phyloP scores from a whole-genome alignment of 2,329 filamentous ascomycete species.

The Dryadomyces sulphureus region DNA sequence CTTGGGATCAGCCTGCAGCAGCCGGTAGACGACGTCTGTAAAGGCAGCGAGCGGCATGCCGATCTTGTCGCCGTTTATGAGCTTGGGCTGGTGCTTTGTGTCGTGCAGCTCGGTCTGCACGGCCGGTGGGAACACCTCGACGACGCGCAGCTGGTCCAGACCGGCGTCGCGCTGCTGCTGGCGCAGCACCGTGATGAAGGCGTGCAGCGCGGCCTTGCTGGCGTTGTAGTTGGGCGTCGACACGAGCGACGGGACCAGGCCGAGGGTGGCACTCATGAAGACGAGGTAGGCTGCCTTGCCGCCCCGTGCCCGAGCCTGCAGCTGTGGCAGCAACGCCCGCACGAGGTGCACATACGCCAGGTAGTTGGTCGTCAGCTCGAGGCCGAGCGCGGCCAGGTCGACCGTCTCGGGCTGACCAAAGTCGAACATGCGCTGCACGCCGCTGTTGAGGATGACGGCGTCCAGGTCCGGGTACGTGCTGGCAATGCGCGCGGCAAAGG shows the following conservation, averaged over 20 bases:
- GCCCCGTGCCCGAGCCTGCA: slow-evolving; percentile 13
- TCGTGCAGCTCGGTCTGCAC: slow-evolving; percentile 30
- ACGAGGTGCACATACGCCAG: slow-evolving; percentile 26
- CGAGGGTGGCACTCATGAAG: slow-evolving; percentile 17
- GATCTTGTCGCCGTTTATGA: slow-evolving; percentile 23
- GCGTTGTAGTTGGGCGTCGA: slow-evolving; percentile 29
- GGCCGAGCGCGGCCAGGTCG: slow-evolving; percentile 19
- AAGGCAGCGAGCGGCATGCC: slow-evolving; percentile 34
- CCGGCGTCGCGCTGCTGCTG: slow-evolving; percentile 25
- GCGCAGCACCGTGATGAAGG: slow-evolving; percentile 27
- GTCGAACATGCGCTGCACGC: slow-evolving; percentile 28
- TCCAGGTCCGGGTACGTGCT: slow-evolving; percentile 30
- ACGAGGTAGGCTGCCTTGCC: slow-evolving; percentile 11
- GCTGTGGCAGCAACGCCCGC: slow-evolving; percentile 28
- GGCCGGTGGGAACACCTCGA: slow-evolving; percentile 28
- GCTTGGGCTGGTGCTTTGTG: slow-evolving; percentile 21
- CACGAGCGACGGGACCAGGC: slow-evolving; percentile 26
- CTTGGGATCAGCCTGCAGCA: slow-evolving; percentile 19
- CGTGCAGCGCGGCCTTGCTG: slow-evolving; percentile 32
- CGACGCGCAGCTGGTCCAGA: slow-evolving; percentile 18
- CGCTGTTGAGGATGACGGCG: slow-evolving; percentile 34
- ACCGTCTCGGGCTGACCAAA: slow-evolving; percentile 27
- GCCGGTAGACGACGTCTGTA: slow-evolving; percentile 23
- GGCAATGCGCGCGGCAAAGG: slow-evolving; percentile 17
- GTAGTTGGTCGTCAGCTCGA: slow-evolving; percentile 31